Percentiles rank a stretch among this genome's conserved stretches.
Conservation (phyloP, 352 stramenopile species). For the Thalassiosira oceanica region DNA sequence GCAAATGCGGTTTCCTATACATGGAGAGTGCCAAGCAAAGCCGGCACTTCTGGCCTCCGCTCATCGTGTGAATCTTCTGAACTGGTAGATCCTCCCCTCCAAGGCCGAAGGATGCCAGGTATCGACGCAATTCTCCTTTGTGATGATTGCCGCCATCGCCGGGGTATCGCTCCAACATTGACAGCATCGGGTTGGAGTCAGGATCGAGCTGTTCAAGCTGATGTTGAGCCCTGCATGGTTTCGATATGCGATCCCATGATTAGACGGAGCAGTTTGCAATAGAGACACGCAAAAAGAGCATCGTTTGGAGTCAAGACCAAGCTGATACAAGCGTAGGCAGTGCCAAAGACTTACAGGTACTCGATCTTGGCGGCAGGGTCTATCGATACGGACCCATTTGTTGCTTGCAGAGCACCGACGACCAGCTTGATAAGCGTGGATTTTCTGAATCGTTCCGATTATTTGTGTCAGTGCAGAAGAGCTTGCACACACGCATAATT, state of each 20-base stretch:
- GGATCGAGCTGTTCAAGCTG: constrained; percentile 90
- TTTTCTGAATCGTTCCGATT: too few relatives aligned
- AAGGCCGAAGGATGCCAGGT: constrained; percentile 90
- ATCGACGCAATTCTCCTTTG: constrained; percentile 82
- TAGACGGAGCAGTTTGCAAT: too few relatives aligned
- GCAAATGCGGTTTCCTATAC: constrained; percentile 80
- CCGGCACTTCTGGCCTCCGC: constrained; percentile 89
- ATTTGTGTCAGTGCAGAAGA: too few relatives aligned
- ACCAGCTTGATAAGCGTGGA: constrained; percentile 91
- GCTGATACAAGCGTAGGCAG: too few relatives aligned
- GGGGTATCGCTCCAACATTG: constrained; percentile 54
- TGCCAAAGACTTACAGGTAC: too few relatives aligned
- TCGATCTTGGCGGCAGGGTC: constrained; percentile 88
- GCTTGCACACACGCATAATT: too few relatives aligned
- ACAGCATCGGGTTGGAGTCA: constrained; percentile 72
- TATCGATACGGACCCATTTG: constrained; percentile 83
- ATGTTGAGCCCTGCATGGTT: too few relatives aligned
- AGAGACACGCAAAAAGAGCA: too few relatives aligned
- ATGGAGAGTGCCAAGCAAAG: constrained; percentile 74
- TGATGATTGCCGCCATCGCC: constrained; percentile 47
- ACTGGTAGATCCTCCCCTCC: constrained; percentile 86
- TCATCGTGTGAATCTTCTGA: constrained; percentile 90
- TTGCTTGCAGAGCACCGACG: constrained; percentile 85
- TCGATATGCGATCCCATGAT: too few relatives aligned
- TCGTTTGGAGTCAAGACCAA: too few relatives aligned